Evolutionary conservation across 495 filamentous ascomycete genomes (phyloP).

Genomic region (Aspergillus haitiensis): DNA sequence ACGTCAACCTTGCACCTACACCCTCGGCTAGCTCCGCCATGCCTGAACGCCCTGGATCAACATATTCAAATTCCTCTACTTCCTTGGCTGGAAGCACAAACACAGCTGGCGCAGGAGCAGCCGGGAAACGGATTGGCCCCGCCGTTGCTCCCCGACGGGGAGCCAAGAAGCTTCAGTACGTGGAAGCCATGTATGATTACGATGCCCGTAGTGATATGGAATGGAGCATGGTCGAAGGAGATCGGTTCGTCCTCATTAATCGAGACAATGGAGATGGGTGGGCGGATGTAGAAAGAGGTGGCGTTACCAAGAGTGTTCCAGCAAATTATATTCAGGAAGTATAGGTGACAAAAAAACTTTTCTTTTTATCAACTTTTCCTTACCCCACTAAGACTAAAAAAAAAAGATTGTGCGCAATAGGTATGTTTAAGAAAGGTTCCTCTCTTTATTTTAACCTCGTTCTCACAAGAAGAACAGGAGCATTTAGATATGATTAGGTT

Average conservation of each 20-base stretch:
- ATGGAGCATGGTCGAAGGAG: slow-evolving; percentile 86
- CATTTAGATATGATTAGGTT: too few species aligned
- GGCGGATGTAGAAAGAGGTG: slow-evolving; percentile 92
- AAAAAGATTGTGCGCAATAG: not conserved
- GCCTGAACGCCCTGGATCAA: slow-evolving; percentile 59
- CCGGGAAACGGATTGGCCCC: slow-evolving; percentile 86
- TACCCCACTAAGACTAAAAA: not conserved
- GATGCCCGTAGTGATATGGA: slow-evolving; percentile 81
- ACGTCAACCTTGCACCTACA: slow-evolving; percentile 57
- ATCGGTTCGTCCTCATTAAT: slow-evolving; percentile 84
- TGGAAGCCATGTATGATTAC: slow-evolving; percentile 92
- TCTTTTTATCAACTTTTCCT: not conserved
- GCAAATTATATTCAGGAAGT: slow-evolving; percentile 88
- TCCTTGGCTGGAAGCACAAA: slow-evolving; percentile 59
- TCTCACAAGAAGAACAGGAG: too few species aligned
- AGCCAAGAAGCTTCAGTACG: slow-evolving; percentile 93
- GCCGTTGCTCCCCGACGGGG: slow-evolving; percentile 89
- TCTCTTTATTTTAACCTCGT: too few species aligned
- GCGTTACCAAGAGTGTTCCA: slow-evolving; percentile 88
- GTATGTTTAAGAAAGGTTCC: too few species aligned
- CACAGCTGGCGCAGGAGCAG: slow-evolving; percentile 15
- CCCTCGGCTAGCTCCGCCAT: slow-evolving; percentile 31
- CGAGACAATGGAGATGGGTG: slow-evolving; percentile 89
- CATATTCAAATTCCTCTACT: slow-evolving; percentile 78
- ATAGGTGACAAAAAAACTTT: slow-evolving; percentile 22